Percentiles rank a stretch among this genome's conserved stretches.
Evolutionary conservation across 176 grass and related monocot genomes (phyloP).

Genomic region (Puccinellia tenuiflora): DNA sequence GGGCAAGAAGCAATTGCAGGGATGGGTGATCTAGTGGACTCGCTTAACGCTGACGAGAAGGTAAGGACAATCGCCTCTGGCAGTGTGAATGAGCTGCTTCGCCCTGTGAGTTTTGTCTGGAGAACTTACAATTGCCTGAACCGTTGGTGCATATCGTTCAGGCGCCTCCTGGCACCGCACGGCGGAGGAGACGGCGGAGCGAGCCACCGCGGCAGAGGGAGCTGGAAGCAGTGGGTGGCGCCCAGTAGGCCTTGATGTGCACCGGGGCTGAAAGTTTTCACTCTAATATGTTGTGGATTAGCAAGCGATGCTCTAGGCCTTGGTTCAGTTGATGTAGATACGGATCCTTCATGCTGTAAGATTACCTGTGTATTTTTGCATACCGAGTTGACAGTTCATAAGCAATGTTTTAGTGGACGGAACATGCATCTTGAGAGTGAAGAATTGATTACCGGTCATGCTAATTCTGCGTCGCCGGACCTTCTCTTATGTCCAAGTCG

Average conservation of each 20-base stretch:
- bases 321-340: neutral
- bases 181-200: conserved; percentile 32
- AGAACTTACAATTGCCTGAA: neutral
- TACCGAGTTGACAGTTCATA: neutral
- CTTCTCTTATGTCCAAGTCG: too few species aligned
- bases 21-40: conserved; percentile 44
- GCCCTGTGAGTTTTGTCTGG: neutral
- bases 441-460: neutral
- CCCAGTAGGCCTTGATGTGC: conserved; percentile 15
- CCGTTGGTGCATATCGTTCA: conserved; percentile 16
- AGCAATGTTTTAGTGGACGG: neutral
- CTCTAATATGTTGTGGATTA: neutral
- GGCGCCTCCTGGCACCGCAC: conserved; percentile 46
- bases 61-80: neutral
- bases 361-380: neutral
- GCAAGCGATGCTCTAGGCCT: neutral
- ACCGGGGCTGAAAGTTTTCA: neutral
- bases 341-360: neutral
- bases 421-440: neutral
- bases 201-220: conserved; percentile 15
- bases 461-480: neutral
- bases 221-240: conserved; percentile 24
- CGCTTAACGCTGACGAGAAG: conserved; percentile 41
- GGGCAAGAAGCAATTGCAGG: conserved; percentile 46
- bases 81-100: neutral